Percentiles rank a stretch among this genome's conserved stretches.
Conservation (phyloP, 148 eudicot genomes). For the Agrostemma githago region DNA sequence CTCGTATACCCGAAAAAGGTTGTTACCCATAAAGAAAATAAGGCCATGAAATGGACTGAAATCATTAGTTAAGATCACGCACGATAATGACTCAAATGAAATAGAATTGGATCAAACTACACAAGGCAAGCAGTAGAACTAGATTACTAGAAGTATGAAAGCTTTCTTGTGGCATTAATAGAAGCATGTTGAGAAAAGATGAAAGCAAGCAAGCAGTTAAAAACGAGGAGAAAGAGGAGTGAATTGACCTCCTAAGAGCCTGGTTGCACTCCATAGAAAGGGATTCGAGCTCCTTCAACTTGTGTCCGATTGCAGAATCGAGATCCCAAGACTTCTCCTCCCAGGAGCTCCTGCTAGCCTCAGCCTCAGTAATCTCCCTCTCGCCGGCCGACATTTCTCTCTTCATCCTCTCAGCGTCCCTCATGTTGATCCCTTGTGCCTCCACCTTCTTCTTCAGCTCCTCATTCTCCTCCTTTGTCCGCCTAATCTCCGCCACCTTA, state of each 20-base stretch:
- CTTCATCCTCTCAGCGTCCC: slow-evolving; percentile 98
- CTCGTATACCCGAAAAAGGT: not conserved
- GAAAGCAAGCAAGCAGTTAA: not conserved
- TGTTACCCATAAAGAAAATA: not conserved
- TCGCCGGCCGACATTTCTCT: slow-evolving; percentile 72
- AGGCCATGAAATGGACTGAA: not conserved
- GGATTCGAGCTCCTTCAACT: slow-evolving; percentile 69
- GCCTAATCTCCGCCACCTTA: slow-evolving; percentile 46
- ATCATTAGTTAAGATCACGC: too few relatives aligned
- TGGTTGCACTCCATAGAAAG: slow-evolving; percentile 71
- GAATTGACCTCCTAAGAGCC: slow-evolving; percentile 58
- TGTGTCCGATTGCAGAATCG: slow-evolving; percentile 48
- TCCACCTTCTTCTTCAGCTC: slow-evolving; percentile 74
- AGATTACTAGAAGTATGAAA: too few relatives aligned
- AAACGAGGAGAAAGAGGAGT: not conserved
- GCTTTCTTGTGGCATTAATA: too few relatives aligned
- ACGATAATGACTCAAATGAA: too few relatives aligned
- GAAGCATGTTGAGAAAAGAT: not conserved
- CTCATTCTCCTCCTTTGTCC: slow-evolving; percentile 63
- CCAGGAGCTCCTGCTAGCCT: slow-evolving; percentile 57
- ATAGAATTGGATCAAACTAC: too few relatives aligned
- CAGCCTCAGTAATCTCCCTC: slow-evolving; percentile 75
- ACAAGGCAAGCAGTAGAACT: too few relatives aligned
- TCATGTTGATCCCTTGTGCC: slow-evolving; percentile 62
- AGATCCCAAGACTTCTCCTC: slow-evolving; percentile 91